Percentiles rank a stretch among this genome's conserved stretches.
Evolutionary conservation across 2,329 filamentous ascomycete genomes (phyloP).

Genomic region (Fonsecaea monophora): DNA sequence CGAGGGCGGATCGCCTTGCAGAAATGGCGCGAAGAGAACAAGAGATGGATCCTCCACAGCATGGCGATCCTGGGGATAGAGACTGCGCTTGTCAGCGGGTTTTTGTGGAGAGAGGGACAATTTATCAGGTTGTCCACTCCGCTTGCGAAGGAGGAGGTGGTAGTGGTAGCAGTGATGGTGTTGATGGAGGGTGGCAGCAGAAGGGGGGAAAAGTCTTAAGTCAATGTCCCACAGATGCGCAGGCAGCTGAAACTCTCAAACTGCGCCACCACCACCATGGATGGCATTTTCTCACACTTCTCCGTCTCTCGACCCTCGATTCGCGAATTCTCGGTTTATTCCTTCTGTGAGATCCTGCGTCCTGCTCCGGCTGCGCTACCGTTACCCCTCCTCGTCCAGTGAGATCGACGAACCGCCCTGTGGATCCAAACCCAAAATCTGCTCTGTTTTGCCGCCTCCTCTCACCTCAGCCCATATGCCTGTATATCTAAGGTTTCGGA

Average conservation of each 20-base stretch:
- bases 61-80: background rate
- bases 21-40: background rate
- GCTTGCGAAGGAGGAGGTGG: background rate
- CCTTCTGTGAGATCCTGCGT: too few relatives aligned
- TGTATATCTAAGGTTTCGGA: background rate
- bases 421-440: background rate
- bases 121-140: background rate
- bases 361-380: too few relatives aligned
- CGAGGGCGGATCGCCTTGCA: background rate
- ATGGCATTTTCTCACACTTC: conserved; percentile 1
- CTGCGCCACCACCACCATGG: background rate
- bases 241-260: background rate
- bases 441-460: too few relatives aligned
- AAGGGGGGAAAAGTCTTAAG: background rate
- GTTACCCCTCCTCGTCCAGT: background rate
- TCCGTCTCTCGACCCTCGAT: background rate
- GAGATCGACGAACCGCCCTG: background rate
- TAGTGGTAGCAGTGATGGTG: background rate
- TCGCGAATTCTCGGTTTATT: too few relatives aligned
- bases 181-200: background rate
- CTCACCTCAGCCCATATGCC: too few relatives aligned
- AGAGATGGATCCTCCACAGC: background rate
- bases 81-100: background rate
- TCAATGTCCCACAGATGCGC: background rate
- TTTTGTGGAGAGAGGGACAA: background rate